A percentile compares a stretch with the other conserved stretches of the same genome.
Evolutionary conservation across 768 basidiomycete genomes (phyloP).

Genomic region (Psilocybe cubensis): DNA sequence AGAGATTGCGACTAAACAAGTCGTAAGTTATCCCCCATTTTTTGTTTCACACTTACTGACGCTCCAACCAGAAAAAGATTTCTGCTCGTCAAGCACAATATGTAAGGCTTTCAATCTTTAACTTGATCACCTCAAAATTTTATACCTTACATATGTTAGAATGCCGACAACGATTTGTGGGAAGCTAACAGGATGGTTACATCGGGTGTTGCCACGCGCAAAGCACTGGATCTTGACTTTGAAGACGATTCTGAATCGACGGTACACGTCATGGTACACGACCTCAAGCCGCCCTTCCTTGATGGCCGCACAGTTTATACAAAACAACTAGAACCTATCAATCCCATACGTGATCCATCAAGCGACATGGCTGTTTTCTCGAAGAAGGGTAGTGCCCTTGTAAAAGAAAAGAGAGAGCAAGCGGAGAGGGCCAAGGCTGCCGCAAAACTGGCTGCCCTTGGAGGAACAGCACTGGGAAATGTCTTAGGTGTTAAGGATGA

Average conservation of each 20-base stretch:
- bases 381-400: constrained; percentile 94
- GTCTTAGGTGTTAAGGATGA: constrained; percentile 97
- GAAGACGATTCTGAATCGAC: constrained; percentile 96
- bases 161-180: constrained; percentile 98
- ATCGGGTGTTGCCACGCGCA: constrained; percentile 91
- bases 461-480: constrained; percentile 94
- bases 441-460: constrained; percentile 89
- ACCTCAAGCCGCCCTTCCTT: constrained; percentile 96
- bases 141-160: too few species aligned
- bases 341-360: constrained; percentile 91
- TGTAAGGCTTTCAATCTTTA: constrained; percentile 47
- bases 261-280: constrained; percentile 96
- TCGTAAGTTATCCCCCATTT: constrained; percentile 45
- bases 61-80: constrained; percentile 67
- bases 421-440: constrained; percentile 96
- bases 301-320: constrained; percentile 97
- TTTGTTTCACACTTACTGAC: constrained; percentile 19
- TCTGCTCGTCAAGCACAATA: constrained; percentile 97
- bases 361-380: constrained; percentile 96
- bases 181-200: constrained; percentile 98
- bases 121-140: constrained; percentile 14
- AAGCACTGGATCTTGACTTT: constrained; percentile 88
- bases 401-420: constrained; percentile 95
- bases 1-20: constrained; percentile 77
- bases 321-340: constrained; percentile 95